phyloP scores from a whole-genome alignment of 169 alveolate species.

The Fabrea salina region DNA sequence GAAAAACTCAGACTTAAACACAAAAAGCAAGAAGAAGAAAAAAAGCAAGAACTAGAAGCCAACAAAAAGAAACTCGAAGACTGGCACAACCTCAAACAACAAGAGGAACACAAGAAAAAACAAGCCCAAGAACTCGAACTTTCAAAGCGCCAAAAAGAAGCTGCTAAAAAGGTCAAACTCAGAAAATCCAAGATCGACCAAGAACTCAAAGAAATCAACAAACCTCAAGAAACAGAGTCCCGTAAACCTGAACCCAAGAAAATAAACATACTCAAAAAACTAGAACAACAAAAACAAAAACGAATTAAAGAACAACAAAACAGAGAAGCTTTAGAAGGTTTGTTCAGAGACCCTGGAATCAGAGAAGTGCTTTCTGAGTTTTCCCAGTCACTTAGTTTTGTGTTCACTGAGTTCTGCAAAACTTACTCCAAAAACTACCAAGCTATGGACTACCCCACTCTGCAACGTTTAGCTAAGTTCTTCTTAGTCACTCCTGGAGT shows the following conservation, averaged over 20 bases:
- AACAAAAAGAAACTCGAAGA: background rate
- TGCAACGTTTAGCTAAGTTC: no score
- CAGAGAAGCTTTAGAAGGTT: background rate
- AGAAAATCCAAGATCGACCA: background rate
- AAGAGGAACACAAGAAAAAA: background rate
- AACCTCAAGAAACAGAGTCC: background rate
- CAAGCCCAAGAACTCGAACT: background rate
- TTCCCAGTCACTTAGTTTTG: no score
- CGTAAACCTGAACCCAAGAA: background rate
- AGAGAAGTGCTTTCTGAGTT: no score
- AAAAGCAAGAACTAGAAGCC: constrained; percentile 12
- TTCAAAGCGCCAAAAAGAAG: background rate
- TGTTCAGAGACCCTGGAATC: background rate
- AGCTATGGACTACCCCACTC: no score
- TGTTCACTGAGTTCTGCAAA: no score
- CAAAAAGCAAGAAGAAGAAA: background rate
- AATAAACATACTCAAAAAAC: background rate
- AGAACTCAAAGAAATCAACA: background rate
- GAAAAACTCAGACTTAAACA: background rate
- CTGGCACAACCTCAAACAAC: background rate
- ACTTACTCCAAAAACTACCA: no score
- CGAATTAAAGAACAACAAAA: background rate
- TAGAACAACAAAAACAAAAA: constrained; percentile 26
- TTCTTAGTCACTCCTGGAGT: no score
- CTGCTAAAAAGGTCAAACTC: background rate